Percentiles rank a stretch among this genome's conserved stretches.
phyloP scores from a whole-genome alignment of 2,329 filamentous ascomycete species.

The Dactylellina haptotyla region DNA sequence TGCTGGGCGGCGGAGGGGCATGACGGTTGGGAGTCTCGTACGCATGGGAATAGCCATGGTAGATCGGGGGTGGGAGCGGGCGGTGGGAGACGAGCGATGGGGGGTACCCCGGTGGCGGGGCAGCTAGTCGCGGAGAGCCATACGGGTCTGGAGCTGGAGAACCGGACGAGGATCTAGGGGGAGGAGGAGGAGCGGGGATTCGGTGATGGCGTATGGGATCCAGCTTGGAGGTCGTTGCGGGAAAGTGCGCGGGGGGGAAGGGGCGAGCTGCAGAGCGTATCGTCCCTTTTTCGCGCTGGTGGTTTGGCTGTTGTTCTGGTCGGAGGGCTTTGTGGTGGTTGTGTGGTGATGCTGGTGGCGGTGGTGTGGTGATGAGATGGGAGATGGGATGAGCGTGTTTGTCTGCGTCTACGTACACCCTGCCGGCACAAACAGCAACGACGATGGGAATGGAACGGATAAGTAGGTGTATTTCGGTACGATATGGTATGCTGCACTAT shows the following conservation, averaged over 20 bases:
- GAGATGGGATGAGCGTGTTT: background rate
- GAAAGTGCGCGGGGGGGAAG: slow-evolving; percentile 24
- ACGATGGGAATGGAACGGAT: too few species aligned
- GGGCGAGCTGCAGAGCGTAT: slow-evolving; percentile 10
- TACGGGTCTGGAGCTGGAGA: slow-evolving; percentile 49
- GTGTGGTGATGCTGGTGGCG: too few species aligned
- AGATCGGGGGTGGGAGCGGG: slow-evolving; percentile 49
- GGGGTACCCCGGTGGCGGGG: slow-evolving; percentile 50
- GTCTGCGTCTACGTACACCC: background rate
- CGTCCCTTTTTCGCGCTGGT: slow-evolving; percentile 19
- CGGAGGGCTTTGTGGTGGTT: too few species aligned
- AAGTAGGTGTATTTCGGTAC: too few species aligned
- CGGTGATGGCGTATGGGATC: slow-evolving; percentile 53
- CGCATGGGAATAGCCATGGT: slow-evolving; percentile 48
- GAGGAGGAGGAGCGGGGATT: slow-evolving; percentile 50
- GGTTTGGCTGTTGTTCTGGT: slow-evolving; percentile 15
- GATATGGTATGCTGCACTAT: too few species aligned
- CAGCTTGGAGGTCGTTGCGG: slow-evolving; percentile 33
- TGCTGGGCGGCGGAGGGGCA: slow-evolving; percentile 48
- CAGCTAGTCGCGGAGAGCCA: slow-evolving; percentile 46
- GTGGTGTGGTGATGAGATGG: slow-evolving; percentile 18
- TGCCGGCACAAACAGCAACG: too few species aligned
- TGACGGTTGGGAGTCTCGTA: slow-evolving; percentile 48
- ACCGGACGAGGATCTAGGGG: slow-evolving; percentile 40
- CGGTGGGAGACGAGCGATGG: slow-evolving; percentile 42